Evolutionary conservation across 2,329 filamentous ascomycete genomes (phyloP), one percentile per base, ranked within the genome.

Genomic region (Cytospora piceicola): DNA sequence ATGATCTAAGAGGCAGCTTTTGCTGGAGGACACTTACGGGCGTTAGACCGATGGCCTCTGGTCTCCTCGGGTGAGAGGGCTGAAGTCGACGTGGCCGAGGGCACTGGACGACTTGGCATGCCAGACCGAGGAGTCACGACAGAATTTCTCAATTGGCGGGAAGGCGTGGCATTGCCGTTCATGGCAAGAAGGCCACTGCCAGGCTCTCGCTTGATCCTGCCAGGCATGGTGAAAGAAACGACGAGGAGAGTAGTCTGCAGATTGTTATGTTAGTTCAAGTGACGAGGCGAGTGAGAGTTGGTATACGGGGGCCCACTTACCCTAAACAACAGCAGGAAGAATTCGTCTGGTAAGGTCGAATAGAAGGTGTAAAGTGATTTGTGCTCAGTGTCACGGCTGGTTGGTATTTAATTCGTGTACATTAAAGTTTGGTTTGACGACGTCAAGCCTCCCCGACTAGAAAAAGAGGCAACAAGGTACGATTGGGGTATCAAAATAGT

Each of bases 41-140:
- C 72, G 54, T 67, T 68, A 0, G 72, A 73, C 9, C 72, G 67
- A 14, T 55, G 65, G n/a, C 68, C 67, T 14, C 68, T 65, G 27
- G 58, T 39, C 27, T 58, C 46, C 14, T 65, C 58, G 20, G 63
- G 58, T 20, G 63, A 63, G 14, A 63, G 17, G 6, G 49, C 34
- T 15, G 66, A 68, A 42, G 63, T 66, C 0, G 66, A 63, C 30
- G 36, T 9, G n/a, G 56, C 63, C 0, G 66, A 68, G 14, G 66
- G 59, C 2, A 56, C 59, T 6, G 63, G 58, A 11, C 63, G 56
- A 54, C 46, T 63, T 3, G 66, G 66, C 15, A 68, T 46, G 30
- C 42, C 54, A 1, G 63, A 22, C 15, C 63, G 63, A 15, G 63
- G 59, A 15, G 57, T 60, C 27, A 61, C 46, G 20, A 22, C 54